These are phyloP conservation scores for Smallanthus sonchifolius DNA, from an alignment of 129 eudicot genomes.

Conservation along the genomic window DNA sequence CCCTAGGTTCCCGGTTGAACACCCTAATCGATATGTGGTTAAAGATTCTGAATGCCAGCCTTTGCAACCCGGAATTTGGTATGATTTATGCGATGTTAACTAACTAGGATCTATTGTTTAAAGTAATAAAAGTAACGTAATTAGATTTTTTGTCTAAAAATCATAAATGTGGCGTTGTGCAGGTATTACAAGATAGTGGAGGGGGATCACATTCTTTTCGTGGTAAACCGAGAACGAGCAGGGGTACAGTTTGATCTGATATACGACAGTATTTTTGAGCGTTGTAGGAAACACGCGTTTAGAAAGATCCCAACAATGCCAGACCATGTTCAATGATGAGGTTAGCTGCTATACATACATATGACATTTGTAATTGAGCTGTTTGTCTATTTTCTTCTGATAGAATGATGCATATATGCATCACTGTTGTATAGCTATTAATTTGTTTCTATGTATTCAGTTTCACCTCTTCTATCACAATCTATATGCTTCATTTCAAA, in stretches of 20 bases:
- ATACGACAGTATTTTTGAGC: slow-evolving; percentile 89
- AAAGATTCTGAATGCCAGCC: slow-evolving; percentile 90
- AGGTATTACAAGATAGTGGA: slow-evolving; percentile 96
- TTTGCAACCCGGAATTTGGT: slow-evolving; percentile 93
- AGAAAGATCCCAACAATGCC: slow-evolving; percentile 76
- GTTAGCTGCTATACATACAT: slow-evolving; percentile 10
- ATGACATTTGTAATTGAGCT: slow-evolving; percentile 1
- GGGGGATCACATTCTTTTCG: slow-evolving; percentile 91
- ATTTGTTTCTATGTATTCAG: slow-evolving; percentile 18
- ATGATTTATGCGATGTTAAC: slow-evolving; percentile 3
- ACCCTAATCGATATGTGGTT: slow-evolving; percentile 61
- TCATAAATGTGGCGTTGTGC: slow-evolving; percentile 14
- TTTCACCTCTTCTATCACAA: slow-evolving; percentile 11
- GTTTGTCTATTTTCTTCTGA: slow-evolving; percentile 3
- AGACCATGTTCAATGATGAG: slow-evolving; percentile 45
- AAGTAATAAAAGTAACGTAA: not conserved
- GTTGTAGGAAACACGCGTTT: slow-evolving; percentile 87
- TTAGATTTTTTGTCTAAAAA: not conserved
- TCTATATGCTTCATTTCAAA: slow-evolving; percentile 1
- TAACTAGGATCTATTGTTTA: not conserved
- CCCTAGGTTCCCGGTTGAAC: slow-evolving; percentile 86
- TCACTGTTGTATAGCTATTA: slow-evolving; percentile 27
- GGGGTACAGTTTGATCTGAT: slow-evolving; percentile 92
- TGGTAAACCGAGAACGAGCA: slow-evolving; percentile 88
- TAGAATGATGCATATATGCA: slow-evolving; percentile 24